Evolutionary conservation across 257 asterid genomes (phyloP).

Genomic region (Solanum dulcamara): DNA sequence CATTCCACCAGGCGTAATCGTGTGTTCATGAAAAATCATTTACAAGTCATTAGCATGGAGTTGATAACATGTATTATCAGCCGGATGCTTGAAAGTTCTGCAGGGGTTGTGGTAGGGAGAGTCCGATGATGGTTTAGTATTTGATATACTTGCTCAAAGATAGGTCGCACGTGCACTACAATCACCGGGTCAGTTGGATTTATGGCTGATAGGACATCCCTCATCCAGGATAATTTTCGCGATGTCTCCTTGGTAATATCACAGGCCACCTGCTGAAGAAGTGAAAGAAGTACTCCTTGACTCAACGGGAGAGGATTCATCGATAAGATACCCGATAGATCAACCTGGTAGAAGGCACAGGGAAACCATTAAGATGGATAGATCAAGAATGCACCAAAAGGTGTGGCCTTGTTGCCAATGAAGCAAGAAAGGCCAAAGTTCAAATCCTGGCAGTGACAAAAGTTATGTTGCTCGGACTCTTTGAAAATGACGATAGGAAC

Average conservation of each 20-base stretch:
- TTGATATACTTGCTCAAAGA: slow-evolving; percentile 93
- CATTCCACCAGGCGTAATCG: neutral
- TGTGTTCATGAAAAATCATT: slow-evolving; percentile 25
- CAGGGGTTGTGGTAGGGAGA: slow-evolving; percentile 40
- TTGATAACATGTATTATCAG: slow-evolving; percentile 78
- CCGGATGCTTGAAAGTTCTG: slow-evolving; percentile 60
- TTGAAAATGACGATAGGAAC: neutral
- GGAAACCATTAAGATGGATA: neutral
- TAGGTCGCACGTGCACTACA: slow-evolving; percentile 64
- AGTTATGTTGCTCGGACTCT: neutral
- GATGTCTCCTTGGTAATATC: slow-evolving; percentile 60
- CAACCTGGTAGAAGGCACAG: slow-evolving; percentile 41
- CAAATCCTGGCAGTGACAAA: neutral
- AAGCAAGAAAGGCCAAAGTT: neutral
- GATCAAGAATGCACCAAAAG: neutral
- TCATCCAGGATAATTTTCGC: slow-evolving; percentile 77
- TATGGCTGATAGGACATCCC: slow-evolving; percentile 63
- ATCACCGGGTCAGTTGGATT: slow-evolving; percentile 78
- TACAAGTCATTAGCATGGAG: slow-evolving; percentile 73
- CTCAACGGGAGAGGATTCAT: slow-evolving; percentile 76
- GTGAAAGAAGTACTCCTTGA: slow-evolving; percentile 96
- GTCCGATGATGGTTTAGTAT: slow-evolving; percentile 65
- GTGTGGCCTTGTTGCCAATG: neutral
- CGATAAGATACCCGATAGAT: slow-evolving; percentile 46
- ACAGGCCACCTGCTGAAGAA: slow-evolving; percentile 83